Evolutionary conservation across 2,329 filamentous ascomycete genomes (phyloP).

Genomic region (Fusarium euwallaceae): DNA sequence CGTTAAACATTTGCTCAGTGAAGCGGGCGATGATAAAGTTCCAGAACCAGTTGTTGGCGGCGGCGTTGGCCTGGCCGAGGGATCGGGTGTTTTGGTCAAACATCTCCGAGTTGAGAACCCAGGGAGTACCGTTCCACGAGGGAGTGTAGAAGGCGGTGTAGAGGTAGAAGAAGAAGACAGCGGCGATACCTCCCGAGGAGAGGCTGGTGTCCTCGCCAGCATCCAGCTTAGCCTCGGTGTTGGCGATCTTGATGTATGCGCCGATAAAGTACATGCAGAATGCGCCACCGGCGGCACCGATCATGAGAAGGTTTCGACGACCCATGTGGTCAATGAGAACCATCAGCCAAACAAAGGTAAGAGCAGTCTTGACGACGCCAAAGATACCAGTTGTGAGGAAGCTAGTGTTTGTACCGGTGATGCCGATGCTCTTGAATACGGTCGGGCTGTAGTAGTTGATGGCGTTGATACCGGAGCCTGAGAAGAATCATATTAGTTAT

Average conservation of each 20-base stretch:
- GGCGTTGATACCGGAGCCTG: slow-evolving; percentile 75
- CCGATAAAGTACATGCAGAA: slow-evolving; percentile 75
- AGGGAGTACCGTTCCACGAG: slow-evolving; percentile 80
- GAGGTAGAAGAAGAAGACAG: slow-evolving; percentile 75
- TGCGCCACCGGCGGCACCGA: slow-evolving; percentile 72
- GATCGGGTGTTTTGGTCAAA: slow-evolving; percentile 74
- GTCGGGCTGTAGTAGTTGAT: slow-evolving; percentile 79
- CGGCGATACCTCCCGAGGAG: slow-evolving; percentile 69
- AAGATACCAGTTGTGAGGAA: slow-evolving; percentile 79
- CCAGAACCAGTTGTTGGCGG: slow-evolving; percentile 79
- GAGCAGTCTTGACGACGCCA: slow-evolving; percentile 79
- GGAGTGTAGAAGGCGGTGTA: slow-evolving; percentile 74
- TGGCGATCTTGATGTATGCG: slow-evolving; percentile 59
- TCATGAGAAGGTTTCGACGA: slow-evolving; percentile 71
- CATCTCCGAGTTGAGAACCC: slow-evolving; percentile 83
- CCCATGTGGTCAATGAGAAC: slow-evolving; percentile 73
- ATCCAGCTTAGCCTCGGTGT: slow-evolving; percentile 54
- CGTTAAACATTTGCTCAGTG: slow-evolving; percentile 74
- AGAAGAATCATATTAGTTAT: slow-evolving; percentile 15
- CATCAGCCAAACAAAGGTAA: slow-evolving; percentile 78
- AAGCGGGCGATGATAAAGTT: slow-evolving; percentile 79
- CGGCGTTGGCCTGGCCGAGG: slow-evolving; percentile 78
- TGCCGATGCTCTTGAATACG: slow-evolving; percentile 60
- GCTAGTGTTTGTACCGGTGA: slow-evolving; percentile 59
- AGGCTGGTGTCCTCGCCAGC: slow-evolving; percentile 49